phyloP scores from a whole-genome alignment of 768 basidiomycete species.

The Amanita exitialis region DNA sequence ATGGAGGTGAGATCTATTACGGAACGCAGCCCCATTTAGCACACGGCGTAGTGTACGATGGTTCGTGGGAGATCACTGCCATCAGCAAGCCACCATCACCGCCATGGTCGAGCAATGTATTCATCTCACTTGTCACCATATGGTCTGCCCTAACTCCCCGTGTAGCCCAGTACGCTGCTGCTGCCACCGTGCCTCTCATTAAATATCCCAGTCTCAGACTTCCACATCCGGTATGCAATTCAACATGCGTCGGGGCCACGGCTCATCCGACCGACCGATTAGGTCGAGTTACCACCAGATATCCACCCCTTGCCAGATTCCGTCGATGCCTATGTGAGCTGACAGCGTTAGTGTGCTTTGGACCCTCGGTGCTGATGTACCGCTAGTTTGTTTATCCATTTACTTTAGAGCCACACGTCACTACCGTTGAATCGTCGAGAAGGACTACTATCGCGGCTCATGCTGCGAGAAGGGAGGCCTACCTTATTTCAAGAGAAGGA shows the following conservation, averaged over 20 bases:
- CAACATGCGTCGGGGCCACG: not conserved
- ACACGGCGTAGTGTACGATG: not conserved
- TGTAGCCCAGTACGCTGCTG: constrained; percentile 68
- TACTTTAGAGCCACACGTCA: constrained; percentile 80
- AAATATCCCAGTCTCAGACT: constrained; percentile 87
- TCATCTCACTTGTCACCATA: not conserved
- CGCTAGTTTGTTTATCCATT: constrained; percentile 91
- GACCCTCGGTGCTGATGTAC: not conserved
- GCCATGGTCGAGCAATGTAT: constrained; percentile 2
- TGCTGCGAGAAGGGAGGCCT: constrained; percentile 56
- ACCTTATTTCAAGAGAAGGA: constrained; percentile 63
- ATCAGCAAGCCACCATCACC: not conserved
- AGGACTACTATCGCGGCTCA: constrained; percentile 57
- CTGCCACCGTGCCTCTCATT: constrained; percentile 73
- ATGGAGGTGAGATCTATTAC: too few species aligned
- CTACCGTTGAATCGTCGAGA: constrained; percentile 67
- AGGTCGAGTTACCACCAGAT: constrained; percentile 85
- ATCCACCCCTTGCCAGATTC: constrained; percentile 93
- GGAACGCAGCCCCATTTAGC: too few species aligned
- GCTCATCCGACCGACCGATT: not conserved
- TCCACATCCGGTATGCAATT: constrained; percentile 55
- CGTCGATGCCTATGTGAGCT: constrained; percentile 72
- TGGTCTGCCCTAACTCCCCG: not conserved
- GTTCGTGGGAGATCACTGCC: not conserved
- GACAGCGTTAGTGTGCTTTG: not conserved